Evolutionary conservation across 768 basidiomycete species (phyloP).

Genomic region (Leccinum subtestaceum): DNA sequence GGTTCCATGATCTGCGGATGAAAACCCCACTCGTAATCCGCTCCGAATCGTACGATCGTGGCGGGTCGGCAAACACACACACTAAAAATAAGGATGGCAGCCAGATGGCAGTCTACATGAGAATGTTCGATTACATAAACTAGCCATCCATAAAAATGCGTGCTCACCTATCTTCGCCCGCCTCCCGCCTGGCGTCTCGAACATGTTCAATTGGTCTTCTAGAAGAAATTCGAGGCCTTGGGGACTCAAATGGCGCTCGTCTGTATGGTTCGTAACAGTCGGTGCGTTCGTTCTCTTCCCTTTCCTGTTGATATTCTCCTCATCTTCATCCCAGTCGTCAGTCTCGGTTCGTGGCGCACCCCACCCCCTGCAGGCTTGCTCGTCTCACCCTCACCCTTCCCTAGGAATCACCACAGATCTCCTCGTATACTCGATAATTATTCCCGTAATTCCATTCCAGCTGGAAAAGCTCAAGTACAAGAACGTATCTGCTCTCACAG

Average conservation of each 20-base stretch:
- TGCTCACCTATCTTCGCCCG: background rate
- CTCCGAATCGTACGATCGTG: background rate
- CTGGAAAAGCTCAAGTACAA: constrained; percentile 47
- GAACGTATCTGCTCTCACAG: constrained; percentile 47
- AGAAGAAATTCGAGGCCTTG: constrained; percentile 28
- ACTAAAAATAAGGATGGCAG: background rate
- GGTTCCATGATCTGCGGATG: background rate
- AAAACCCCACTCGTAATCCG: background rate
- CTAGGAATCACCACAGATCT: constrained; percentile 47
- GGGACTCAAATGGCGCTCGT: constrained; percentile 57
- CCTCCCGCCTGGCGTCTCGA: background rate
- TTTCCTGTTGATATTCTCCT: background rate
- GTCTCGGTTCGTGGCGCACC: constrained; percentile 39
- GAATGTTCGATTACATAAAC: background rate
- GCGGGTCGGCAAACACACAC: background rate
- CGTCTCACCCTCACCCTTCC: background rate
- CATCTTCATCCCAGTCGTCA: constrained; percentile 38
- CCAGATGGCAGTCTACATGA: background rate
- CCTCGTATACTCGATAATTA: constrained; percentile 59
- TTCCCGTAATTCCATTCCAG: constrained; percentile 64
- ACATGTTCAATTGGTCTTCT: background rate
- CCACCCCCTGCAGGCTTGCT: background rate
- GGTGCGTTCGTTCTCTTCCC: constrained; percentile 25
- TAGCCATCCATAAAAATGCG: constrained; percentile 6
- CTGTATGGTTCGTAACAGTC: constrained; percentile 52